phyloP scores from a whole-genome alignment of 768 basidiomycete genomes.

The Agaricus subrufescens region DNA sequence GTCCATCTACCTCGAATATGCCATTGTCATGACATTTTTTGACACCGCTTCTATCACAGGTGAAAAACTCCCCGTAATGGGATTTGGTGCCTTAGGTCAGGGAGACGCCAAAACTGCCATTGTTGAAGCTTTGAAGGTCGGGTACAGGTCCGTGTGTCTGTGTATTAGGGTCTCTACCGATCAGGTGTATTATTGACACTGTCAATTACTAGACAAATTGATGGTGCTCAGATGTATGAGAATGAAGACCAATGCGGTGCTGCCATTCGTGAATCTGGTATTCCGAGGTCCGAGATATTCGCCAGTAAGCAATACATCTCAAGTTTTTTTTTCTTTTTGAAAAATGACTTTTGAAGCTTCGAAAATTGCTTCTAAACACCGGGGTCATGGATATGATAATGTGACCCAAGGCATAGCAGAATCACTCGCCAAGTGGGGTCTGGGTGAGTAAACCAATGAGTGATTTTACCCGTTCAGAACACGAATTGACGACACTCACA shows the following conservation, averaged over 20 bases:
- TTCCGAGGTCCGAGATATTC: conserved; percentile 50
- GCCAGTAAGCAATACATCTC: conserved; percentile 43
- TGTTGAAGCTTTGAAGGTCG: conserved; percentile 51
- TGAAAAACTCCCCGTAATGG: conserved; percentile 48
- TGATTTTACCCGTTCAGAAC: not conserved
- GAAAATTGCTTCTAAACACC: conserved; percentile 8
- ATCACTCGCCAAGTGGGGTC: conserved; percentile 9
- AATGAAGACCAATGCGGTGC: conserved; percentile 50
- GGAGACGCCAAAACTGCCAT: conserved; percentile 41
- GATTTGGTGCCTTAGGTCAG: conserved; percentile 62
- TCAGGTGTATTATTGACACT: not conserved
- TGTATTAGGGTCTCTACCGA: not conserved
- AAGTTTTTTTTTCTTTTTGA: too few species aligned
- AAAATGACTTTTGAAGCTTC: conserved; percentile 13
- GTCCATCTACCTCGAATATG: not conserved
- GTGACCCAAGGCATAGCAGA: conserved; percentile 11
- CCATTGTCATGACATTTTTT: not conserved
- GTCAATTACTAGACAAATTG: conserved; percentile 41
- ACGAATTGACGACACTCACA: not conserved
- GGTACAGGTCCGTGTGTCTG: conserved; percentile 41
- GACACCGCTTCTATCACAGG: conserved; percentile 21
- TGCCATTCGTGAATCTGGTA: conserved; percentile 42
- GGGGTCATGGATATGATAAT: conserved; percentile 11
- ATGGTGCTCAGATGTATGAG: conserved; percentile 52
- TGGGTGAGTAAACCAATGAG: conserved; percentile 3